These are phyloP conservation scores for Penicillium sp. DNA, from an alignment of 2,329 filamentous ascomycete species.

Conservation along the genomic window DNA sequence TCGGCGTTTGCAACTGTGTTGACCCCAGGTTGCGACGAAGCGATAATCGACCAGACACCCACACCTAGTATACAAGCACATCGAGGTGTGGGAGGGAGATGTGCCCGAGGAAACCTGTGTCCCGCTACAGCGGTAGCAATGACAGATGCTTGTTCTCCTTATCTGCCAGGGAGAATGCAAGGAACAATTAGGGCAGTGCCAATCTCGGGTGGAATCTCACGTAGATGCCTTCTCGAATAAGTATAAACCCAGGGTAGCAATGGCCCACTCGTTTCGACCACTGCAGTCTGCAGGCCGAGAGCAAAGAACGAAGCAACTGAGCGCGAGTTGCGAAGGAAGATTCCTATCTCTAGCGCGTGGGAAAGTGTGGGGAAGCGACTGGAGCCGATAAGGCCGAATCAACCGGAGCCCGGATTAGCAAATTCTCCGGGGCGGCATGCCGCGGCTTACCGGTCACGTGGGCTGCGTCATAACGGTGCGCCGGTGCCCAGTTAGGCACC, in stretches of 20 bases:
- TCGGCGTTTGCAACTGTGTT: slow-evolving; percentile 31
- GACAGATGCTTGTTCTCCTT: slow-evolving; percentile 2
- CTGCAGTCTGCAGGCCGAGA: not conserved
- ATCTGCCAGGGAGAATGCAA: slow-evolving; percentile 12
- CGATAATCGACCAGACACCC: slow-evolving; percentile 41
- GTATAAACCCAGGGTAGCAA: slow-evolving; percentile 2
- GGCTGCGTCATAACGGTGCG: slow-evolving; percentile 12
- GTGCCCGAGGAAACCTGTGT: slow-evolving; percentile 15
- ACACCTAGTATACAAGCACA: slow-evolving; percentile 38
- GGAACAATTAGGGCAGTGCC: slow-evolving; percentile 12
- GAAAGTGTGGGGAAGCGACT: slow-evolving; percentile 29
- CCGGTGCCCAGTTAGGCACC: not conserved
- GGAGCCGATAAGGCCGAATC: slow-evolving; percentile 23
- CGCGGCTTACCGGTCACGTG: slow-evolving; percentile 27
- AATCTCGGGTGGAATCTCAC: slow-evolving; percentile 11
- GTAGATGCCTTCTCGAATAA: not conserved
- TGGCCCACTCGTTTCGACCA: slow-evolving; percentile 7
- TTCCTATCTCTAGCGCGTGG: slow-evolving; percentile 11
- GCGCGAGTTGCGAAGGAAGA: slow-evolving; percentile 7
- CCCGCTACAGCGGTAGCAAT: slow-evolving; percentile 20
- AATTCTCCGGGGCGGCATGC: slow-evolving; percentile 16
- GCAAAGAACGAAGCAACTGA: slow-evolving; percentile 2
- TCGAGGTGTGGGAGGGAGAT: slow-evolving; percentile 36
- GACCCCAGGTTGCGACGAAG: slow-evolving; percentile 38
- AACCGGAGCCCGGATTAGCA: slow-evolving; percentile 18